Base-by-base conservation (phyloP, 2,329 filamentous ascomycete species). In the Aspergillus arachidicola region DNA sequence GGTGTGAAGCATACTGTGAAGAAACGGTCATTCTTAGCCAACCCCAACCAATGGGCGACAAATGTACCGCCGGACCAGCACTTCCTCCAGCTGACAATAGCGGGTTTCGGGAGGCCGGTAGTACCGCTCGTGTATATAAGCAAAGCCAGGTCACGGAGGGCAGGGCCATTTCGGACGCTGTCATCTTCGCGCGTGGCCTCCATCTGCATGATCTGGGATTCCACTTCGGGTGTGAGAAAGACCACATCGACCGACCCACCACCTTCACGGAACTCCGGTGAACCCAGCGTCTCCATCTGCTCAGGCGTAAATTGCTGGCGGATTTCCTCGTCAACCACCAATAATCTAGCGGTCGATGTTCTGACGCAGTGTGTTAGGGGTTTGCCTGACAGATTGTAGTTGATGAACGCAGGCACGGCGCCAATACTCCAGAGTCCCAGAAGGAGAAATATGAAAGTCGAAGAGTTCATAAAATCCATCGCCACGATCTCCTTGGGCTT, bases 91-190 rank as follows among this genome's bases (percentile, higher is more conserved):
- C 87, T 87, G 1, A 93, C 85, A 56, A 93, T 87, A 12, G 91
- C 91, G 0, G 90, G 87, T 73, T 96, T 96, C 11, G 93, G 92
- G 66, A 96, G 79, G 1, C 93, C 93, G 0, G 93, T 96, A 0
- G 93, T 96, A 21, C 93, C 93, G 34, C 90, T 93, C 0, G 93
- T 96, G 76, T 91, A 96, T 68, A 97, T 94, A 66, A 96, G 84
- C 51, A 90, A 83, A 1, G 87, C 89, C 80, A 92, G 87, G 62
- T 87, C 85, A 9, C 83, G 78, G 7, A 80, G 72, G 21, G 80
- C 77, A 61, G 83, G 76, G 19, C 86, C 83, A 55, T 79, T 77
- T 64, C 89, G 84, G 53, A 82, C 77, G 53, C 82, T 76, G 75
- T 92, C 86, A 14, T 89, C 83, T 38, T 85, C 83, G 6, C 91